Conservation (phyloP, 2,329 filamentous ascomycete species). For the Trichoderma lentiforme region DNA sequence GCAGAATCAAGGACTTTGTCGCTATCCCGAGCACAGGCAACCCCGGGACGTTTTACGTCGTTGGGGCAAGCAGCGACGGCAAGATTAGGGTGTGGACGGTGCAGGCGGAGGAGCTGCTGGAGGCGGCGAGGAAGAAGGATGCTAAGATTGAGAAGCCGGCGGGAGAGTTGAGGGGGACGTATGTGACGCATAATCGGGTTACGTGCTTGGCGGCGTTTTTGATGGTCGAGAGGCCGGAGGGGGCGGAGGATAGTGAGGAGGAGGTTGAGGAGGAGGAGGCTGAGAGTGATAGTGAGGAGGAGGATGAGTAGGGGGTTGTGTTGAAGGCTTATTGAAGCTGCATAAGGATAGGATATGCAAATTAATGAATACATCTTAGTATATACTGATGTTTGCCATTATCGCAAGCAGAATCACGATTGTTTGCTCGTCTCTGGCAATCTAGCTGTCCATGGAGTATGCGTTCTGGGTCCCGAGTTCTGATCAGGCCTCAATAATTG, state of each 20-base stretch:
- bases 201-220: slow-evolving; percentile 84
- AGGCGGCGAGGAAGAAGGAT: slow-evolving; percentile 25
- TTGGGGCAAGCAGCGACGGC: slow-evolving; percentile 82
- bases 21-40: slow-evolving; percentile 49
- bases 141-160: slow-evolving; percentile 38
- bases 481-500: neutral
- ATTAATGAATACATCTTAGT: neutral
- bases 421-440: neutral
- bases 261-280: slow-evolving; percentile 45
- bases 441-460: neutral
- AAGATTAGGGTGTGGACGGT: slow-evolving; percentile 75
- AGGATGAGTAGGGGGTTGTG: slow-evolving; percentile 16
- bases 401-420: neutral
- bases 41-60: slow-evolving; percentile 50
- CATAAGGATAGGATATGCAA: neutral
- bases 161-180: slow-evolving; percentile 69
- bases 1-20: slow-evolving; percentile 86
- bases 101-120: slow-evolving; percentile 38
- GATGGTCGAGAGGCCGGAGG: slow-evolving; percentile 69
- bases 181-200: slow-evolving; percentile 83
- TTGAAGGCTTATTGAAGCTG: neutral
- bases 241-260: slow-evolving; percentile 56
- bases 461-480: neutral
- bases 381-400: neutral
- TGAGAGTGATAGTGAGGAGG: slow-evolving; percentile 38